phyloP scores from a whole-genome alignment of 768 basidiomycete genomes.

The Lactarius sp. region DNA sequence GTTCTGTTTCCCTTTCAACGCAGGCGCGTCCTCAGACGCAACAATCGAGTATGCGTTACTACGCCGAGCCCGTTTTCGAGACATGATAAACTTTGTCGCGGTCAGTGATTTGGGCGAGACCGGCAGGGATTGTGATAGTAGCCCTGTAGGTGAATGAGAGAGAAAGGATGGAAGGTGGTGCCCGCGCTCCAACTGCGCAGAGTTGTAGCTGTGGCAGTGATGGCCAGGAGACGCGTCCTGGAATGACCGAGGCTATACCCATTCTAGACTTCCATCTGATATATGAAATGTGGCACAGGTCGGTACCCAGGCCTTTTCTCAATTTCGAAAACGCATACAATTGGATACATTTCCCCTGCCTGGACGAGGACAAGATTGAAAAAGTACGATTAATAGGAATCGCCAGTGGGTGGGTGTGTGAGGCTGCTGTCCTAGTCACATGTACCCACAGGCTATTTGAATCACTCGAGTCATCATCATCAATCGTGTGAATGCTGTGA shows the following conservation, averaged over 20 bases:
- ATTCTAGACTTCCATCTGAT: background rate
- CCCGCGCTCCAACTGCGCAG: background rate
- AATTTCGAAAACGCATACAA: background rate
- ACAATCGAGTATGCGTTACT: background rate
- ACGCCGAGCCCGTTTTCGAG: constrained; percentile 8
- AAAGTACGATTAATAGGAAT: too few relatives aligned
- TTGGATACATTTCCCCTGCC: background rate
- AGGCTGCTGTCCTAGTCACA: too few relatives aligned
- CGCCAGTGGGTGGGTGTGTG: too few relatives aligned
- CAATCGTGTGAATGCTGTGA: too few relatives aligned
- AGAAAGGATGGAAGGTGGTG: background rate
- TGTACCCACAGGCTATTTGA: too few relatives aligned
- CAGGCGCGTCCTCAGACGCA: background rate
- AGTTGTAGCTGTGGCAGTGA: background rate
- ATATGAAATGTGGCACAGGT: background rate
- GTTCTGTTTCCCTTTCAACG: background rate
- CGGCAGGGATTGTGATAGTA: background rate
- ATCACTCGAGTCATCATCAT: too few relatives aligned
- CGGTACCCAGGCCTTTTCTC: background rate
- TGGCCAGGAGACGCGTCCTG: background rate
- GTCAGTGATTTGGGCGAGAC: background rate
- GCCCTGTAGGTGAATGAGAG: background rate
- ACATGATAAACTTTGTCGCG: background rate
- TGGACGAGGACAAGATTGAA: too few relatives aligned
- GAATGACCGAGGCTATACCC: background rate